These are phyloP conservation scores for Ramalina peruviana DNA, from an alignment of 495 filamentous ascomycete species.

Conservation along the genomic window DNA sequence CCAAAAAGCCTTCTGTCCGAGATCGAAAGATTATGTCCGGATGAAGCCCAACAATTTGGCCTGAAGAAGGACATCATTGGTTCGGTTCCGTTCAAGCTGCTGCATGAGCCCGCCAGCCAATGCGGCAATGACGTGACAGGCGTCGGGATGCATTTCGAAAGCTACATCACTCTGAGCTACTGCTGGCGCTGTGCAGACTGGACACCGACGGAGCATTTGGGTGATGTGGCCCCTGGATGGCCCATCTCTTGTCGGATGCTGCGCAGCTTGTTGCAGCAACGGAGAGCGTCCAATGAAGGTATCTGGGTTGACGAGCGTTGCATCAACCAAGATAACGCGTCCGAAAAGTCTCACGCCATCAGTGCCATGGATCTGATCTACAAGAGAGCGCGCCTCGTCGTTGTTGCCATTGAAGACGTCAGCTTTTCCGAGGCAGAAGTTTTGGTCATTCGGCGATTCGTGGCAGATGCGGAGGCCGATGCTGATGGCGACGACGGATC, in stretches of 20 bases:
- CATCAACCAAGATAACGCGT: background rate
- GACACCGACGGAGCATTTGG: background rate
- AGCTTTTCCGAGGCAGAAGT: background rate
- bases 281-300: too few relatives aligned
- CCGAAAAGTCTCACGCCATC: conserved; percentile 3
- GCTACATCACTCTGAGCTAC: conserved; percentile 5
- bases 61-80: too few relatives aligned
- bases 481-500: background rate
- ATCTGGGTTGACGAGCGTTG: conserved; percentile 3
- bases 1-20: too few relatives aligned
- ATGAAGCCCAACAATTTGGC: too few relatives aligned
- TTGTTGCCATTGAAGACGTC: conserved; percentile 6
- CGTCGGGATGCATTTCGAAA: too few relatives aligned
- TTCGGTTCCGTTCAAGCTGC: too few relatives aligned
- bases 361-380: conserved; percentile 3
- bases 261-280: background rate
- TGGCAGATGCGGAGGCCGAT: background rate
- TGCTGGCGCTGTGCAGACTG: conserved; percentile 3
- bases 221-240: background rate
- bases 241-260: conserved; percentile 1
- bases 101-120: too few relatives aligned
- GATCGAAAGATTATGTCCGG: too few relatives aligned
- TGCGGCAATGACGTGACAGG: too few relatives aligned
- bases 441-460: background rate
- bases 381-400: background rate